Evolutionary conservation across 805 yeast genomes (phyloP).

Genomic region (Blastobotrys robertii): DNA sequence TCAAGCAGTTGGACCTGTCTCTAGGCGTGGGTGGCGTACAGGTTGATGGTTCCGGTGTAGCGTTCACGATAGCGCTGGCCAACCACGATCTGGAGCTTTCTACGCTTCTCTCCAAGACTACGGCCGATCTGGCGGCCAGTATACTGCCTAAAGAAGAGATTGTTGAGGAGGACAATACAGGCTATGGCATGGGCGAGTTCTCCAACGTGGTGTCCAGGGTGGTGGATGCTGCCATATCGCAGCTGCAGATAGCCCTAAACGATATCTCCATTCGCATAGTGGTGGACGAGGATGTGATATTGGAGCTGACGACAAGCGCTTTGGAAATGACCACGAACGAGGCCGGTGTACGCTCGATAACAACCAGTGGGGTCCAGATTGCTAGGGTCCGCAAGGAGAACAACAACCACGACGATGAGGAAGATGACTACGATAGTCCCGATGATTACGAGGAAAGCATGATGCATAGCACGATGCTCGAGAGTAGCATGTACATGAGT

Average conservation of each 20-base stretch:
- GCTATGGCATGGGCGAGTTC: constrained; percentile 25
- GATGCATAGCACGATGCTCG: constrained; percentile 46
- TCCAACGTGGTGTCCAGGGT: constrained; percentile 22
- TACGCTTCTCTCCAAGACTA: constrained; percentile 58
- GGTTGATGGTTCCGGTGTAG: constrained; percentile 47
- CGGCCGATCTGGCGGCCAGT: constrained; percentile 62
- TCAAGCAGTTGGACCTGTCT: constrained; percentile 44
- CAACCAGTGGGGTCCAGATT: neutral
- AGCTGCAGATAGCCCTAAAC: constrained; percentile 19
- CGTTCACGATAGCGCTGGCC: constrained; percentile 36
- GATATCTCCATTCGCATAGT: constrained; percentile 13
- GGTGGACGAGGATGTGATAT: constrained; percentile 13
- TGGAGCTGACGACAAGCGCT: constrained; percentile 3
- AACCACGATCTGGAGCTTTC: constrained; percentile 18
- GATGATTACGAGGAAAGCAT: constrained; percentile 14
- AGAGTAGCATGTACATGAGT: constrained; percentile 71
- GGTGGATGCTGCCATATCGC: constrained; percentile 31
- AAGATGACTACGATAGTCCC: constrained; percentile 14
- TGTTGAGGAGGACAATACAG: constrained; percentile 12
- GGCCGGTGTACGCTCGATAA: constrained; percentile 2
- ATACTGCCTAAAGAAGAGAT: constrained; percentile 20
- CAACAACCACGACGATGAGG: constrained; percentile 8
- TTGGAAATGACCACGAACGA: constrained; percentile 5
- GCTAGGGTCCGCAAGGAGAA: neutral
- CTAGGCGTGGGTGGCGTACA: constrained; percentile 64